Evolutionary conservation across 2,329 filamentous ascomycete species (phyloP).

Genomic region (Sarocladium brachiariae): DNA sequence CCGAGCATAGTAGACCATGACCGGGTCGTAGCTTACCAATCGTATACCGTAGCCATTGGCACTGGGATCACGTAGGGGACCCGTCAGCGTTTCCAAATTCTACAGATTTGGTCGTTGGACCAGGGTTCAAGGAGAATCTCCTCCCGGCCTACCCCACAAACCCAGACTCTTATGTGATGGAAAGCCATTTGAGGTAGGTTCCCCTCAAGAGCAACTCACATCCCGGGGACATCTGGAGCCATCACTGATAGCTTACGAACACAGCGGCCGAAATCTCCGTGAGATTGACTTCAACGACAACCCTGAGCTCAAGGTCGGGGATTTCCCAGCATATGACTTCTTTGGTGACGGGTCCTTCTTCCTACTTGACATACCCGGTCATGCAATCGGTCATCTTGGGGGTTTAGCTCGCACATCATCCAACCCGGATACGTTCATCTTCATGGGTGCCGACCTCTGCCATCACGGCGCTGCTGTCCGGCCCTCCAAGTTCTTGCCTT

Average conservation of each 20-base stretch:
- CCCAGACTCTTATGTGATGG: conserved; percentile 18
- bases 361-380: conserved; percentile 33
- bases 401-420: conserved; percentile 31
- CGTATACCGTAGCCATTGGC: conserved; percentile 40
- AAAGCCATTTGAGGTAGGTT: background rate
- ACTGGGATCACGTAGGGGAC: conserved; percentile 48
- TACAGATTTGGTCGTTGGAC: conserved; percentile 44
- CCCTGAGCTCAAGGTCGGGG: conserved; percentile 28
- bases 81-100: conserved; percentile 35
- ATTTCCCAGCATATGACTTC: conserved; percentile 32
- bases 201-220: background rate
- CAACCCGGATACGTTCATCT: conserved; percentile 28
- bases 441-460: conserved; percentile 35
- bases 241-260: background rate
- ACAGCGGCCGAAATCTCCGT: conserved; percentile 28
- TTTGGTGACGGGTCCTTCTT: conserved; percentile 36
- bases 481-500: conserved; percentile 25
- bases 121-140: conserved; percentile 39
- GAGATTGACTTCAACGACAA: conserved; percentile 21
- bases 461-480: conserved; percentile 32
- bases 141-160: conserved; percentile 39
- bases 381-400: conserved; percentile 33
- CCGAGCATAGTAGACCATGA: no score
- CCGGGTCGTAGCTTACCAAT: no score
- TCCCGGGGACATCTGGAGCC: background rate